Base-by-base conservation (phyloP, 208 protist genomes). In the Leishmania tropica region DNA sequence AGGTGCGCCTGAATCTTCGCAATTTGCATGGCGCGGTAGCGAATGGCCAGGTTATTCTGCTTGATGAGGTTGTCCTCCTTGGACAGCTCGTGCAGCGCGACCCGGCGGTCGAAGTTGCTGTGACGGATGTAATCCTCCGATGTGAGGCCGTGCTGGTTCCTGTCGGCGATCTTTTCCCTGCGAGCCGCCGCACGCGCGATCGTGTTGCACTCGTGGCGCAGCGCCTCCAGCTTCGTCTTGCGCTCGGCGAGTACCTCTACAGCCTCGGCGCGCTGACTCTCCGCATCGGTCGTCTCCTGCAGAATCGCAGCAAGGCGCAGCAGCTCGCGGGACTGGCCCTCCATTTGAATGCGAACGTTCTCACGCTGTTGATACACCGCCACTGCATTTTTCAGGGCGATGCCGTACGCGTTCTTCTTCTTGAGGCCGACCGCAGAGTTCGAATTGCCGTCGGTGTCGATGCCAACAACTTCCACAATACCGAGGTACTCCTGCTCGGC, bases 1-100 rank as follows among this genome's bases (percentile, higher is more conserved):
- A 96, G 84, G 37, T 90, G 91, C 58, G 87, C 88, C 86, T 96
- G 88, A 62, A 87, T 77, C 80, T 91, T 94, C 4, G 90, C 84
- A n/a, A 96, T 94, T 81, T 93, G 87, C 85, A 93, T 88, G 11
- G 91, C 90, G 51, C 91, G 93, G 65, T 91, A 84, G 53, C 89
- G 87, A 70, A 96, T 92, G 42, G 91, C 83, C 51, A 85, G 15
- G 24, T 94, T 85, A 80, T 93, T 96, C 54, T 79, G 53, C 75
- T 91, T 88, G 65, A 92, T 89, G 65, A 87, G 83, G 53, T 90
- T 83, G 21, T 87, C 83, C 79, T 96, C 88, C 77, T 86, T 87
- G 45, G 86, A 68, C 37, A 94, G 81, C 60, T 88, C 89, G 72
- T 90, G 76, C 62, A 92, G 72, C 28, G 85, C 93, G 19, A 96